A percentile compares a stretch with the other conserved stretches of the same genome.
Evolutionary conservation across 139 green algal genomes (phyloP).

Genomic region (Nannochloris sp.): DNA sequence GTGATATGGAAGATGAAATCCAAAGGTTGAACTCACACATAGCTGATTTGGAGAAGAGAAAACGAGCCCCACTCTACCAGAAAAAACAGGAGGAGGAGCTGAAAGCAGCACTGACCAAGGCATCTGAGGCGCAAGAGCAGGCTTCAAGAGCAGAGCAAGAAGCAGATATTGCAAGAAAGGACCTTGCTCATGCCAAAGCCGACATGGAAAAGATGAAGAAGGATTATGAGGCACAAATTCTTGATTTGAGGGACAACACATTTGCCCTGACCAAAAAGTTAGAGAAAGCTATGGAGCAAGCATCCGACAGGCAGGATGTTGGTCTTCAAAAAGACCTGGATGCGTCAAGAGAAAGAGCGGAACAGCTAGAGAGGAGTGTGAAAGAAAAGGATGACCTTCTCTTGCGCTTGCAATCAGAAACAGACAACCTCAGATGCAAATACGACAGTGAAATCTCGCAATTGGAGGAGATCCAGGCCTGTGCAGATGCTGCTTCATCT

Average conservation of each 20-base stretch:
- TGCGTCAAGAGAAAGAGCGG: background rate
- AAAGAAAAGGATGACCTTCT: conserved; percentile 7
- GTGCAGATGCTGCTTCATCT: conserved; percentile 48
- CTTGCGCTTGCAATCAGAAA: conserved; percentile 10
- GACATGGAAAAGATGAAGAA: too few species aligned
- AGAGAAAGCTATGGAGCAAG: background rate
- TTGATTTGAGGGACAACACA: background rate
- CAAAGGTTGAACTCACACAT: conserved; percentile 61
- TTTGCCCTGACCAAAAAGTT: background rate
- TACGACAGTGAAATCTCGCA: conserved; percentile 13
- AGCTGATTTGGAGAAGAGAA: conserved; percentile 70
- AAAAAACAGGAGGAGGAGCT: conserved; percentile 85
- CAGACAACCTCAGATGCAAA: conserved; percentile 8
- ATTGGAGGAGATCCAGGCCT: conserved; percentile 58
- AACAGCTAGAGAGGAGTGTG: background rate
- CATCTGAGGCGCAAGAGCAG: conserved; percentile 51
- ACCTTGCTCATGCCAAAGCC: background rate
- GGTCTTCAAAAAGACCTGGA: conserved; percentile 26
- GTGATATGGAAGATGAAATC: conserved; percentile 54
- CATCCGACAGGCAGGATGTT: background rate
- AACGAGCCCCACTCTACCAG: conserved; percentile 78
- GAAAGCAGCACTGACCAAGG: conserved; percentile 58
- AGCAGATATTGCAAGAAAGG: conserved; percentile 24
- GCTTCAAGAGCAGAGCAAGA: conserved; percentile 48
- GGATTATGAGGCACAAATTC: background rate